Base-by-base conservation (phyloP, 306 rosid genomes). In the Nissolia schottii region DNA sequence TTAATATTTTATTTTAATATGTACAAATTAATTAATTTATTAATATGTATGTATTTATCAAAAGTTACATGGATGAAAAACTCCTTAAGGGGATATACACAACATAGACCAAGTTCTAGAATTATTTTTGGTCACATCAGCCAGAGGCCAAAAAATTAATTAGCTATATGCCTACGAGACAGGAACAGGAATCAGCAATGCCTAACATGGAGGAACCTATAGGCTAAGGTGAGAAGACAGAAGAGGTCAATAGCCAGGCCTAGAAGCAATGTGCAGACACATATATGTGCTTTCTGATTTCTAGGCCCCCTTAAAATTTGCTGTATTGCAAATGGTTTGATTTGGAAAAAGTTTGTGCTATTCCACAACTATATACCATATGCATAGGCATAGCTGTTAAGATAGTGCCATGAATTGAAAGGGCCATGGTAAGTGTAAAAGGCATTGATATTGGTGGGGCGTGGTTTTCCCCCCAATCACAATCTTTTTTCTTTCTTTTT, bases 101-200 rank as follows among this genome's bases (percentile, higher is more conserved):
- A 56, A 14, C n/a, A 7, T 38, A 55, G 8, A 27, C 11, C 13
- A 24, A 28, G 9, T 51, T 9, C 5, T 15, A 9, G 28, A 73
- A 19, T 31, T 60, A 45, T 1, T 6, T 11, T 19, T 1, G 15
- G 15, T 50, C 31, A 49, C 45, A 24, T 64, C 2, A 61, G 19
- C 11, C n/a, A 13, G 8, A 34, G 23, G 25, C 31, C 9, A 40
- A 41, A 18, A 32, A 20, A 50, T 24, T n/a, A 73, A 28, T 13
- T n/a, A 62, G 77, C 70, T 77, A 69, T 77, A 69, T 60, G 53
- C 87, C 59, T 43, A 54, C 48, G 14, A 78, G 45, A 78, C 56
- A 77, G 31, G 58, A 25, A 68, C 56, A 77, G 58, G 29, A 70
- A 83, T 27, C 31, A 63, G 48, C 5, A 70, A 79, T 57, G 34